phyloP scores from a whole-genome alignment of 768 basidiomycete species.

The Phylloporus arenicola region DNA sequence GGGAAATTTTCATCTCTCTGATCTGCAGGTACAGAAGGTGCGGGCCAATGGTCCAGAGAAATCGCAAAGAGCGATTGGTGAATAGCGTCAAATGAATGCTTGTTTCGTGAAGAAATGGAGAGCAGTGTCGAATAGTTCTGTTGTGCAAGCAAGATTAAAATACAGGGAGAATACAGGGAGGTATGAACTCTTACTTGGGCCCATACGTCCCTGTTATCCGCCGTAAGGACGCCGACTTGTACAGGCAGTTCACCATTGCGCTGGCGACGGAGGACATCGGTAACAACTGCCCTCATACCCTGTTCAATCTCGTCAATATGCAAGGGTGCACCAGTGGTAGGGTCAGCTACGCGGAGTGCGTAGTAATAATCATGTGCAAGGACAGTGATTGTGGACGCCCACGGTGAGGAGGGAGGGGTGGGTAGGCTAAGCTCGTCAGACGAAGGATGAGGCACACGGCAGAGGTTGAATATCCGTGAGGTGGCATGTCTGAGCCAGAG shows the following conservation, averaged over 20 bases:
- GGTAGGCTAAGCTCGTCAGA: conserved; percentile 59
- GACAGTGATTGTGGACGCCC: conserved; percentile 54
- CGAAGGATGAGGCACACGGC: conserved; percentile 61
- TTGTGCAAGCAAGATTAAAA: not conserved
- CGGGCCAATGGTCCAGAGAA: conserved; percentile 72
- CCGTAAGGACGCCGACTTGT: conserved; percentile 66
- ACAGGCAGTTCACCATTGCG: conserved; percentile 51
- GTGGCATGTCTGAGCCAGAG: conserved; percentile 60
- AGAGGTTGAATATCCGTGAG: conserved; percentile 67
- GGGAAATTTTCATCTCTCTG: conserved; percentile 20
- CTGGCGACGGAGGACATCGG: conserved; percentile 53
- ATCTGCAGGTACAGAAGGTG: conserved; percentile 22
- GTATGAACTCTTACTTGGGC: conserved; percentile 46
- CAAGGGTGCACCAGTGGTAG: conserved; percentile 27
- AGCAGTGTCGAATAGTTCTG: conserved; percentile 68
- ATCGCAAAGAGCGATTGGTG: conserved; percentile 74
- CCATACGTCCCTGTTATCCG: conserved; percentile 82
- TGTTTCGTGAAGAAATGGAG: conserved; percentile 62
- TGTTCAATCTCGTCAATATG: conserved; percentile 40
- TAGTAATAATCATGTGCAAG: conserved; percentile 79
- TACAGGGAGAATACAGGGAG: no score
- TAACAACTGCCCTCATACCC: conserved; percentile 39
- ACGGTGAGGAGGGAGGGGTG: conserved; percentile 34
- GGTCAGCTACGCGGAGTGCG: conserved; percentile 55
- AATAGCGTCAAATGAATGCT: conserved; percentile 52